phyloP scores from a whole-genome alignment of 805 yeast species.

The Yarrowia keelungensis region DNA sequence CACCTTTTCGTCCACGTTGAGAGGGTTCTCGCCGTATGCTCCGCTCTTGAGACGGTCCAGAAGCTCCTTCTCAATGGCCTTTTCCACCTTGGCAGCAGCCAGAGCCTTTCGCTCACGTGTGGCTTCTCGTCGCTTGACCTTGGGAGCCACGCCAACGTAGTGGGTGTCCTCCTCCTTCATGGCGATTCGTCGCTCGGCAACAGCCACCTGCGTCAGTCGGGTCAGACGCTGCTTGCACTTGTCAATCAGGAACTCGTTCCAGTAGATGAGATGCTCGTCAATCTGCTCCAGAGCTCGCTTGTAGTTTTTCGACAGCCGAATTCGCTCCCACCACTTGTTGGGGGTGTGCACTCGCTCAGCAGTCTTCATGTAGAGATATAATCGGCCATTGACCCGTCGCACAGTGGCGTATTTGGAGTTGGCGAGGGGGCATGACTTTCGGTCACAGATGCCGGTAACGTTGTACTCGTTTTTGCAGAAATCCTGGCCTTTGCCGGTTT shows the following conservation, averaged over 20 bases:
- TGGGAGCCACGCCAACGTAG: slow-evolving; percentile 89
- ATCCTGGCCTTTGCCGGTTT: slow-evolving; percentile 85
- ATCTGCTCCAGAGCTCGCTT: slow-evolving; percentile 86
- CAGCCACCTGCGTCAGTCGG: slow-evolving; percentile 91
- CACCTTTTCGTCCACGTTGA: slow-evolving; percentile 92
- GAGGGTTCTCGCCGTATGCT: slow-evolving; percentile 97
- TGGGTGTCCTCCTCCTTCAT: slow-evolving; percentile 90
- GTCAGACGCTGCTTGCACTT: slow-evolving; percentile 97
- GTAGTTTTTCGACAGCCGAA: slow-evolving; percentile 87
- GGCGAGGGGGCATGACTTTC: slow-evolving; percentile 96
- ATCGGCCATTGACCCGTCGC: slow-evolving; percentile 49
- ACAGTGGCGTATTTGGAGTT: slow-evolving; percentile 56
- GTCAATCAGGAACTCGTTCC: slow-evolving; percentile 91
- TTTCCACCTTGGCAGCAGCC: slow-evolving; percentile 95
- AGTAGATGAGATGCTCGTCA: slow-evolving; percentile 84
- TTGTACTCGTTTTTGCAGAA: slow-evolving; percentile 97
- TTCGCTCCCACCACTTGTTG: slow-evolving; percentile 91
- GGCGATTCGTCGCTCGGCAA: slow-evolving; percentile 92
- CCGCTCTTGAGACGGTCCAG: slow-evolving; percentile 95
- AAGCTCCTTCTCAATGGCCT: slow-evolving; percentile 94
- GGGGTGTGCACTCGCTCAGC: slow-evolving; percentile 98
- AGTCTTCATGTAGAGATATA: slow-evolving; percentile 81
- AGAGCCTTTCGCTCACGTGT: slow-evolving; percentile 96
- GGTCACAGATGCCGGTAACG: slow-evolving; percentile 89
- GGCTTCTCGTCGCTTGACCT: slow-evolving; percentile 92